These are phyloP conservation scores for Colletotrichum nymphaeae DNA, from an alignment of 2,329 filamentous ascomycete species.

Conservation along the genomic window DNA sequence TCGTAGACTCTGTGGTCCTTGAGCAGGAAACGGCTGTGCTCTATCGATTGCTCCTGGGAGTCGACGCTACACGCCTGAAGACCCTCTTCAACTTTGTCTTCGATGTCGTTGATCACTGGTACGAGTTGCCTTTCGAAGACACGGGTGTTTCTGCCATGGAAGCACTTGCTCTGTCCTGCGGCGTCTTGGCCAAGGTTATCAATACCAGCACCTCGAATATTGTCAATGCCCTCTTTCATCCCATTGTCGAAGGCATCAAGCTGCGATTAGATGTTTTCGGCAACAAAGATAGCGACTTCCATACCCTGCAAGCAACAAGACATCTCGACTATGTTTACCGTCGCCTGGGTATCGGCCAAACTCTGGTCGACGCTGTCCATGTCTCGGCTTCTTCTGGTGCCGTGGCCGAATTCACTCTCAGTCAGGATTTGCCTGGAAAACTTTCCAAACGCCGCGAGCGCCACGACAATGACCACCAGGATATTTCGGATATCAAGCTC, in stretches of 20 bases:
- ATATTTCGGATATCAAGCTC: constrained; percentile 59
- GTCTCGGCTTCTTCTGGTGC: constrained; percentile 15
- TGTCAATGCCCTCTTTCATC: constrained; percentile 42
- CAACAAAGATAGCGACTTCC: constrained; percentile 39
- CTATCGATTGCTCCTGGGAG: constrained; percentile 49
- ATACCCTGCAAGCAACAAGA: constrained; percentile 43
- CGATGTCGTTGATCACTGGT: constrained; percentile 38
- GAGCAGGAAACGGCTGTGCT: constrained; percentile 50
- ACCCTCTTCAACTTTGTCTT: constrained; percentile 46
- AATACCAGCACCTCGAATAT: constrained; percentile 50
- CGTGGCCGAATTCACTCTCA: constrained; percentile 44
- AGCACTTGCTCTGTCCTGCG: constrained; percentile 43
- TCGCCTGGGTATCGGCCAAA: constrained; percentile 45
- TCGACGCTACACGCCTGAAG: constrained; percentile 45
- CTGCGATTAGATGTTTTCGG: constrained; percentile 10
- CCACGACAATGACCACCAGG: constrained; percentile 62
- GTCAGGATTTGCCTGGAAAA: constrained; percentile 46
- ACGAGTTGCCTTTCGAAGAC: constrained; percentile 16
- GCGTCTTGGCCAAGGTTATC: constrained; percentile 47
- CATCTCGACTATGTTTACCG: constrained; percentile 45
- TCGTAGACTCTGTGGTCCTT: constrained; percentile 50
- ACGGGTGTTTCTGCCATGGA: constrained; percentile 35
- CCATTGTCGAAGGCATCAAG: constrained; percentile 33
- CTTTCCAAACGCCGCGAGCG: constrained; percentile 47
- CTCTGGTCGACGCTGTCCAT: constrained; percentile 30